Evolutionary conservation across 2,329 filamentous ascomycete genomes (phyloP).

Genomic region (Xylariaceae sp.): DNA sequence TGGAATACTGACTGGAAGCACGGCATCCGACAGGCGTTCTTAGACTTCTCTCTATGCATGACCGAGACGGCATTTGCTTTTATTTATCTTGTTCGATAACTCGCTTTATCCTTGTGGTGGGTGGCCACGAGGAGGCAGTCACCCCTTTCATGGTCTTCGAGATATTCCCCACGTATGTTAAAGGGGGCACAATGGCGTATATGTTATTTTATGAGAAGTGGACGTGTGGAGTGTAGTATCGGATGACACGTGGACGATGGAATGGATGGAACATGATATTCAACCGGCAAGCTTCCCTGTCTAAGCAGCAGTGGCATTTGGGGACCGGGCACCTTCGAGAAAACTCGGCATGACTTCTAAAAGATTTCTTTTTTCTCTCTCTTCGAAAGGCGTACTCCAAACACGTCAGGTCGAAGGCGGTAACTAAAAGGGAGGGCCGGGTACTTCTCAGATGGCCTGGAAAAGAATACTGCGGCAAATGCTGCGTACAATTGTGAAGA

Average conservation of each 20-base stretch:
- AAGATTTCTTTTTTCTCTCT: constrained; percentile 39
- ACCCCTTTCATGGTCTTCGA: constrained; percentile 34
- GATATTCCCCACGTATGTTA: constrained; percentile 33
- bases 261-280: constrained; percentile 31
- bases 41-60: constrained; percentile 56
- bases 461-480: constrained; percentile 28
- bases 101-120: constrained; percentile 40
- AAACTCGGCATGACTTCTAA: constrained; percentile 38
- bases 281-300: constrained; percentile 21
- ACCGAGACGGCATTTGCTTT: constrained; percentile 53
- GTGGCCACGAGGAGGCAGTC: constrained; percentile 37
- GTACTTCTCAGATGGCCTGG: constrained; percentile 28
- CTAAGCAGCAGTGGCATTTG: constrained; percentile 31
- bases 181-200: constrained; percentile 36
- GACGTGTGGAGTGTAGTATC: constrained; percentile 19
- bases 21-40: constrained; percentile 37
- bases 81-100: constrained; percentile 44
- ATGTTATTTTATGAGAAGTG: constrained; percentile 35
- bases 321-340: constrained; percentile 33
- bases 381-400: constrained; percentile 29
- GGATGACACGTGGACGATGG: constrained; percentile 26
- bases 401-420: constrained; percentile 25
- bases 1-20: constrained; percentile 32
- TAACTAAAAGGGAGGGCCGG: constrained; percentile 33
- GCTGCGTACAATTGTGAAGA: constrained; percentile 31